Base-by-base conservation (phyloP, 2,329 filamentous ascomycete genomes). In the Pyrenochaeta sp. region DNA sequence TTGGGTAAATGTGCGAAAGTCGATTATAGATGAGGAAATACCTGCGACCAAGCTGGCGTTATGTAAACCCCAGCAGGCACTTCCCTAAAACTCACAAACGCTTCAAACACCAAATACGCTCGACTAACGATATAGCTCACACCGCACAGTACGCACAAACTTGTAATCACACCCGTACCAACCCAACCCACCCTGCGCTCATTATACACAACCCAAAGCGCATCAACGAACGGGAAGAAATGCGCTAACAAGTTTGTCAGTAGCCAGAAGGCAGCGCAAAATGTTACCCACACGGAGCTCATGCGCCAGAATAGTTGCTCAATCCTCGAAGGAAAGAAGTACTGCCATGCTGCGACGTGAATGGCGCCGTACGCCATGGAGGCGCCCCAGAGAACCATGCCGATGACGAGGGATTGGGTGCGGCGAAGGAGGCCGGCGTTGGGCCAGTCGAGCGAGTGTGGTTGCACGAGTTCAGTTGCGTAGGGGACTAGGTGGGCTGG, bases 301-400 rank as follows among this genome's bases (percentile, higher is more conserved):
- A 52, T 30, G 10, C 46, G 52, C 66, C 66, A 69, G 2, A 69
- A 45, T 31, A 54, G 51, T 10, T 51, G 41, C 53, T 70, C 64
- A 15, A 54, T 21, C 11, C 9, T 9, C 0, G 57, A 49, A 2
- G 64, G 63, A 39, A 69, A 70, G 43, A 45, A 49, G 12, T 58
- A 53, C 27, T 60, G 35, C 61, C 64, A 69, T 4, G 66, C 63
- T 1, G 61, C 52, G 21, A 61, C 39, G 31, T 69, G 64, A 18
- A 70, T 56, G 6, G 46, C 65, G n/a, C 61, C 62, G 33, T 64
- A 69, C 1, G 31, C 56, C n/a, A n/a, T n/a, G n/a, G n/a, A n/a
- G n/a, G n/a, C n/a, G n/a, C n/a, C n/a, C n/a, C n/a, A n/a, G n/a
- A n/a, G n/a, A n/a, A n/a, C n/a, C n/a, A n/a, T n/a, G n/a, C n/a